phyloP scores from a whole-genome alignment of 2,329 filamentous ascomycete genomes.

The Fusarium foetens region DNA sequence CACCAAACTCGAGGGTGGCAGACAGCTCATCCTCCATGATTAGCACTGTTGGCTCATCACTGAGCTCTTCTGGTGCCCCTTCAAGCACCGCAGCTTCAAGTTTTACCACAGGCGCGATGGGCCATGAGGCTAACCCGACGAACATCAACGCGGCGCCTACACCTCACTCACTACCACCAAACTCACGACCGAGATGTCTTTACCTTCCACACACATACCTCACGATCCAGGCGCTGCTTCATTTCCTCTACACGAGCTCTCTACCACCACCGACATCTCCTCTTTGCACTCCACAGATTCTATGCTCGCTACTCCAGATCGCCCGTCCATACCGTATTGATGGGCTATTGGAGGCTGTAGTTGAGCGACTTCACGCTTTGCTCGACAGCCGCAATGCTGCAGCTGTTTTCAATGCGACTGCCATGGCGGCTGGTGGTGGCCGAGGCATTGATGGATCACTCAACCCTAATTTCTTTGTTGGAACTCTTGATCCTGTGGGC shows the following conservation, averaged over 20 bases:
- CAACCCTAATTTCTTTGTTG: slow-evolving; percentile 71
- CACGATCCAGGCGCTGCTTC: slow-evolving; percentile 88
- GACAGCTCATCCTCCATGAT: slow-evolving; percentile 60
- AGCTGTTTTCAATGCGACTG: slow-evolving; percentile 96
- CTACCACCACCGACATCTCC: slow-evolving; percentile 79
- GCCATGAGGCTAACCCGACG: slow-evolving; percentile 52
- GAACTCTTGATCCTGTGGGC: slow-evolving; percentile 57
- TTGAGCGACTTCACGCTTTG: slow-evolving; percentile 87
- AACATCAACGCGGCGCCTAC: slow-evolving; percentile 66
- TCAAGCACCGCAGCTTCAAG: slow-evolving; percentile 59
- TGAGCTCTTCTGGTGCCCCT: slow-evolving; percentile 51
- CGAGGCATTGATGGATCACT: slow-evolving; percentile 77
- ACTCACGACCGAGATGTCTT: slow-evolving; percentile 81
- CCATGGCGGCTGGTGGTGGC: slow-evolving; percentile 96
- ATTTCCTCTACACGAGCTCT: slow-evolving; percentile 93
- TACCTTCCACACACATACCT: slow-evolving; percentile 93
- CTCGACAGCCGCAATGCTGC: slow-evolving; percentile 95
- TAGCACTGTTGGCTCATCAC: slow-evolving; percentile 57
- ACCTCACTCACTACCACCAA: slow-evolving; percentile 65
- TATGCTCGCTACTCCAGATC: slow-evolving; percentile 94
- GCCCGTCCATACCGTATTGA: slow-evolving; percentile 93
- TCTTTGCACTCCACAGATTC: slow-evolving; percentile 91
- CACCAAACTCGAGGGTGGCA: slow-evolving; percentile 67
- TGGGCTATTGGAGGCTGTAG: slow-evolving; percentile 89
- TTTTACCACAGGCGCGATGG: slow-evolving; percentile 51